Conservation (phyloP, 176 grass and related monocot species). For the Chrysopogon serrulatus region DNA sequence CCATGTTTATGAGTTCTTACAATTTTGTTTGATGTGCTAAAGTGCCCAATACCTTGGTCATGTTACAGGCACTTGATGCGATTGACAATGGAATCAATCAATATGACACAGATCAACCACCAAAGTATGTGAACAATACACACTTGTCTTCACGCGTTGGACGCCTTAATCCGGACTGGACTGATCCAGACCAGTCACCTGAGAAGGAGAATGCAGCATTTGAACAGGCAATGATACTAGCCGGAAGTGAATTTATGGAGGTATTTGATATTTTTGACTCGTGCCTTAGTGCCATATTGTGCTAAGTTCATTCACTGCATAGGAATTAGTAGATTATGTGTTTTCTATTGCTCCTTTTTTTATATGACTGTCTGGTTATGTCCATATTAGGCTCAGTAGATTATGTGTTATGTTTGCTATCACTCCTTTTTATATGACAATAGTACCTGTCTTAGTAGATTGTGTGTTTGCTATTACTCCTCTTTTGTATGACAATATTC, state of each 20-base stretch:
- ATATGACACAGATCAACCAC: conserved; percentile 79
- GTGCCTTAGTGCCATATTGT: too few species aligned
- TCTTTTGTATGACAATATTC: neutral
- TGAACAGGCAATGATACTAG: conserved; percentile 72
- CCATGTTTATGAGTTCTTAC: neutral
- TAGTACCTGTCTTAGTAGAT: too few species aligned
- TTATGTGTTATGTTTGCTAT: too few species aligned
- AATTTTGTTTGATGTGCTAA: neutral
- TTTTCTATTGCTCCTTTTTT: too few species aligned
- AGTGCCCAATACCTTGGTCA: neutral
- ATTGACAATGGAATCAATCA: conserved; percentile 96
- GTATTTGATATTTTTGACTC: conserved; percentile 34
- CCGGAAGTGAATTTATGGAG: conserved; percentile 89
- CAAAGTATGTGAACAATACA: conserved; percentile 94
- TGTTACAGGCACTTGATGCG: conserved; percentile 76
- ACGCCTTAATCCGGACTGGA: conserved; percentile 86
- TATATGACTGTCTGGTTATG: too few species aligned
- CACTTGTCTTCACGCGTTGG: conserved; percentile 80
- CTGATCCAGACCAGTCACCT: conserved; percentile 81
- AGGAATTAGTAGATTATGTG: too few species aligned
- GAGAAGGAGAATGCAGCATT: conserved; percentile 89
- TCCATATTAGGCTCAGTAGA: too few species aligned
- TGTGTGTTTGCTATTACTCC: neutral
- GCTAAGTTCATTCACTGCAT: neutral
- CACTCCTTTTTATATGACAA: too few species aligned